phyloP scores from a whole-genome alignment of 345 rosid genomes.

The Camelina sativa region DNA sequence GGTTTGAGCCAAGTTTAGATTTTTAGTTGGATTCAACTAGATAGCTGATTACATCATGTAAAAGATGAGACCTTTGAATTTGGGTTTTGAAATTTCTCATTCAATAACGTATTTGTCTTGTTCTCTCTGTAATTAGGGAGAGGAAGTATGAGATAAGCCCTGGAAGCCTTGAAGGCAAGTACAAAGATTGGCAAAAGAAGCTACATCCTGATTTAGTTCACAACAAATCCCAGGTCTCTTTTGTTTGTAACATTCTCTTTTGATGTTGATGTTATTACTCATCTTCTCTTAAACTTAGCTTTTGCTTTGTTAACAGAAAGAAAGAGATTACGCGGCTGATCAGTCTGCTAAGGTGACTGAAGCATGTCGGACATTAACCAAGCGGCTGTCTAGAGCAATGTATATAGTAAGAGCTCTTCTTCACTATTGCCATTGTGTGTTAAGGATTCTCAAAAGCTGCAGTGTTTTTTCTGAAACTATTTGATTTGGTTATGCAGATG shows the following conservation, averaged over 20 bases:
- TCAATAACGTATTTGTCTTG: not conserved
- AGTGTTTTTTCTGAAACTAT: not conserved
- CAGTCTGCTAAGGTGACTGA: conserved; percentile 88
- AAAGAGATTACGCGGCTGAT: conserved; percentile 80
- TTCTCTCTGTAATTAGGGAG: conserved; percentile 50
- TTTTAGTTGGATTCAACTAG: conserved; percentile 7
- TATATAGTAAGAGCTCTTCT: conserved; percentile 67
- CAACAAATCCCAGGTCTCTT: conserved; percentile 79
- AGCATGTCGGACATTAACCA: conserved; percentile 72
- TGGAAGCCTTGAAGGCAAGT: conserved; percentile 66
- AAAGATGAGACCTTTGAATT: conserved; percentile 30
- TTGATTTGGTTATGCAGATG: conserved; percentile 47
- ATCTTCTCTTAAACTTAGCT: not conserved
- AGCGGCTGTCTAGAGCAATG: conserved; percentile 70
- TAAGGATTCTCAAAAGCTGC: not conserved
- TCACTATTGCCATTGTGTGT: not conserved
- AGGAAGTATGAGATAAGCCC: conserved; percentile 66
- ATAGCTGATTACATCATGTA: not conserved
- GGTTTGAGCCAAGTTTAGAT: not conserved
- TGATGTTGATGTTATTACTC: not conserved
- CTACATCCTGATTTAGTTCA: conserved; percentile 97
- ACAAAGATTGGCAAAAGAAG: conserved; percentile 92
- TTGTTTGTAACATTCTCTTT: not conserved
- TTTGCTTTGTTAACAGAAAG: conserved; percentile 52
- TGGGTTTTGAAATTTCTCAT: conserved; percentile 9